Conservation (phyloP, 2,329 filamentous ascomycete species). For the Xylaria sp. region DNA sequence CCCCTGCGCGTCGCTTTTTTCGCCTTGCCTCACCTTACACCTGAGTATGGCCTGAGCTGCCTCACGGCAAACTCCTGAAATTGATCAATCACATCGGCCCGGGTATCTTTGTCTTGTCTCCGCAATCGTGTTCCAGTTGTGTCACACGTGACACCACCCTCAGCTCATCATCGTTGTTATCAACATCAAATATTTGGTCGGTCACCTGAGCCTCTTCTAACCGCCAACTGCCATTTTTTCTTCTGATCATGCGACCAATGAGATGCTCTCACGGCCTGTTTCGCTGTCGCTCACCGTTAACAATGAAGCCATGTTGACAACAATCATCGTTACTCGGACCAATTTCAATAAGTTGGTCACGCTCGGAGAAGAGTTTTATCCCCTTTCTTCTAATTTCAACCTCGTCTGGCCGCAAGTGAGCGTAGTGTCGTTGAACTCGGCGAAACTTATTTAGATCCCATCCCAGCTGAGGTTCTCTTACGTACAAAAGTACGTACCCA, state of each 20-base stretch:
- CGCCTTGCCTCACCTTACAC: conserved; percentile 14
- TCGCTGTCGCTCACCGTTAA: conserved; percentile 1
- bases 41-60: conserved; percentile 10
- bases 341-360: conserved; percentile 16
- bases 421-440: neutral
- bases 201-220: conserved; percentile 32
- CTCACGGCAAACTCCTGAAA: neutral
- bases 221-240: conserved; percentile 7
- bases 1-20: neutral
- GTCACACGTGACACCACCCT: conserved; percentile 24
- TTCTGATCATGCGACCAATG: conserved; percentile 31
- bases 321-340: neutral
- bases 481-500: neutral
- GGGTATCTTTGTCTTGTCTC: conserved; percentile 9
- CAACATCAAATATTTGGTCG: conserved; percentile 5
- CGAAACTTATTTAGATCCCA: conserved; percentile 1
- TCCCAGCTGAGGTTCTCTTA: neutral
- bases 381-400: neutral
- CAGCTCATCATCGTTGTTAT: conserved; percentile 21
- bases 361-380: conserved; percentile 15
- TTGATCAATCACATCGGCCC: neutral
- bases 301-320: neutral
- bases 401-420: neutral
- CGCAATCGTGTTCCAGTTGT: conserved; percentile 7
- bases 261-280: neutral